Conservation (phyloP, 1,284 basidiomycete species). For the Malassezia nana region DNA sequence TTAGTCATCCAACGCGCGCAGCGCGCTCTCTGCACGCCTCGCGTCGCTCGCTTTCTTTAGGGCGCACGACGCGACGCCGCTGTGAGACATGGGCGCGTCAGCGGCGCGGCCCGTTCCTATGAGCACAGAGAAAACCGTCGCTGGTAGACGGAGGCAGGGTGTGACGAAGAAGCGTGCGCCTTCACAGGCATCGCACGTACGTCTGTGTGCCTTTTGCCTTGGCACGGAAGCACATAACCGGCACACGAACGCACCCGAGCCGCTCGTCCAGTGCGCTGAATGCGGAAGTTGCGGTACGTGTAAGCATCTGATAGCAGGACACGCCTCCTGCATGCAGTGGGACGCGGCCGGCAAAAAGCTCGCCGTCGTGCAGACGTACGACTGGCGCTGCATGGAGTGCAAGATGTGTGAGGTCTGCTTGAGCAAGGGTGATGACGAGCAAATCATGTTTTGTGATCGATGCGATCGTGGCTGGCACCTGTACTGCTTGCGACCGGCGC, state of each 20-base stretch:
- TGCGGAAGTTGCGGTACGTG: constrained; percentile 45
- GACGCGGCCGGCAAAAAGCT: constrained; percentile 50
- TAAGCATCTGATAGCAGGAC: constrained; percentile 27
- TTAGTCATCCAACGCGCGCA: neutral
- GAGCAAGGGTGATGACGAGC: constrained; percentile 75
- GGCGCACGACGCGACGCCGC: neutral
- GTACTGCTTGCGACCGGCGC: constrained; percentile 65
- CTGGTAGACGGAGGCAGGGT: neutral
- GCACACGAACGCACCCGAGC: constrained; percentile 26
- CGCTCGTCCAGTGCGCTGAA: constrained; percentile 43
- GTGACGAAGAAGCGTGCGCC: neutral
- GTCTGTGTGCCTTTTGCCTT: constrained; percentile 46
- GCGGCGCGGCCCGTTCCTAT: neutral
- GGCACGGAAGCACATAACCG: constrained; percentile 22
- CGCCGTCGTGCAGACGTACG: constrained; percentile 57
- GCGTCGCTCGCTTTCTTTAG: neutral
- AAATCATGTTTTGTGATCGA: constrained; percentile 80
- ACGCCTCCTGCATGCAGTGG: constrained; percentile 45
- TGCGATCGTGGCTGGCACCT: constrained; percentile 96
- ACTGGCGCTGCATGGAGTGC: constrained; percentile 85
- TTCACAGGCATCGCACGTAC: neutral
- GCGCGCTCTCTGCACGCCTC: neutral
- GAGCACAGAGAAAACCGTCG: constrained; percentile 2
- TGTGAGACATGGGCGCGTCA: neutral
- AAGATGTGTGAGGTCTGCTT: constrained; percentile 83